These are phyloP conservation scores for Fraxinus xanthoxyloides DNA, from an alignment of 305 asterid species.

Conservation along the genomic window DNA sequence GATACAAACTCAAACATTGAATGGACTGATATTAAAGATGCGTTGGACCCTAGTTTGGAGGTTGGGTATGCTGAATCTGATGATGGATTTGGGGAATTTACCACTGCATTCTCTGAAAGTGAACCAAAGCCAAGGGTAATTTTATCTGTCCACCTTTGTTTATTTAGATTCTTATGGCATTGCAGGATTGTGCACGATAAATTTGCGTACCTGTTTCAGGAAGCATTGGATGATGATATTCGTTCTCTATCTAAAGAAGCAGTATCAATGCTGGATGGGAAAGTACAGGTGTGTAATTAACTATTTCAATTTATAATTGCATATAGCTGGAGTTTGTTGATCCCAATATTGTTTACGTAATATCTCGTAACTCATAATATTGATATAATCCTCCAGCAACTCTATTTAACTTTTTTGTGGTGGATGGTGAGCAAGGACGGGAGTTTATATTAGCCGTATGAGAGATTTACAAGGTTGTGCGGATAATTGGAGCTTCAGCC, in stretches of 20 bases:
- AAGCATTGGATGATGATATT: conserved; percentile 27
- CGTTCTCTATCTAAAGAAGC: conserved; percentile 20
- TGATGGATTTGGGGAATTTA: conserved; percentile 69
- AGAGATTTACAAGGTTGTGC: conserved; percentile 72
- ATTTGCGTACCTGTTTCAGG: conserved; percentile 31
- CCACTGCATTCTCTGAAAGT: conserved; percentile 47
- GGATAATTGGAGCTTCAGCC: conserved; percentile 61
- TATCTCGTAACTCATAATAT: not conserved
- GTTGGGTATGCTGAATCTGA: conserved; percentile 40
- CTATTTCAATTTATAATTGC: not conserved
- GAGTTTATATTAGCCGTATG: conserved; percentile 57
- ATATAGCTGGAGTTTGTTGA: not conserved
- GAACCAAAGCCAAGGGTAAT: conserved; percentile 43
- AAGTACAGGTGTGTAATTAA: conserved; percentile 30
- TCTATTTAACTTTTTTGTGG: not conserved
- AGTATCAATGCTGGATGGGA: conserved; percentile 22
- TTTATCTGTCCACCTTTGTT: conserved; percentile 1
- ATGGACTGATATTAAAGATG: conserved; percentile 26
- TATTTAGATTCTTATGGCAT: not conserved
- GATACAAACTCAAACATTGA: conserved; percentile 30
- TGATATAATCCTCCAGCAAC: not conserved
- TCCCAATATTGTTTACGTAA: not conserved
- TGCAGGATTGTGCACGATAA: conserved; percentile 13
- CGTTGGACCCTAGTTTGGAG: conserved; percentile 25
- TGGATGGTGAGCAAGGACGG: conserved; percentile 8